Conservation (phyloP, 352 stramenopile species). For the Globisporangium cylindrosporum region DNA sequence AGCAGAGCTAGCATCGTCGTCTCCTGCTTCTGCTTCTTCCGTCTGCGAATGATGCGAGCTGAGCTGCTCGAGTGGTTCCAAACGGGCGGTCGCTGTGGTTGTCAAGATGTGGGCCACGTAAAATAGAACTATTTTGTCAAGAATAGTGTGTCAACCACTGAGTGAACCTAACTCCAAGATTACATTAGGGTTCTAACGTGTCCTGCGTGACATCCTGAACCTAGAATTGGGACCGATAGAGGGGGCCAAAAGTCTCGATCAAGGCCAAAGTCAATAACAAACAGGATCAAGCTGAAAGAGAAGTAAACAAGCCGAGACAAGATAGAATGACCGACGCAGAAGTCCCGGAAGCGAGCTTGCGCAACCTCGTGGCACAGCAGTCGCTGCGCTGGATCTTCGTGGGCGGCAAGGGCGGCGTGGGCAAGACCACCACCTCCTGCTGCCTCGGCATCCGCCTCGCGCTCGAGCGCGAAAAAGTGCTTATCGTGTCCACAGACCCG, state of each 20-base stretch:
- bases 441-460: slow-evolving; percentile 93
- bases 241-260: background rate
- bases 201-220: background rate
- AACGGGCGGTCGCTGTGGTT: slow-evolving; percentile 7
- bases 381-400: slow-evolving; percentile 95
- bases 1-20: slow-evolving; percentile 38
- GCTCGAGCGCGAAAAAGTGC: slow-evolving; percentile 92
- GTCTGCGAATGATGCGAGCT: slow-evolving; percentile 2
- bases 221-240: background rate
- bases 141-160: background rate
- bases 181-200: background rate
- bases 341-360: slow-evolving; percentile 86
- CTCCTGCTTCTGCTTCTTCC: slow-evolving; percentile 3
- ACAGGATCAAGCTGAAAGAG: background rate
- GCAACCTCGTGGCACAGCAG: slow-evolving; percentile 88
- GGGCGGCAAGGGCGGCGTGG: slow-evolving; percentile 93
- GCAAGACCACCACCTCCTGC: slow-evolving; percentile 98
- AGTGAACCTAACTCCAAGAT: background rate
- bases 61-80: slow-evolving; percentile 6
- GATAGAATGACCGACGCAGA: slow-evolving; percentile 31
- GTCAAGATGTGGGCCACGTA: background rate
- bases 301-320: background rate
- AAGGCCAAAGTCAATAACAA: background rate
- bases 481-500: slow-evolving; percentile 99
- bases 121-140: background rate